These are phyloP conservation scores for Leccinum aurantiacum DNA, from an alignment of 768 basidiomycete species.

Conservation along the genomic window DNA sequence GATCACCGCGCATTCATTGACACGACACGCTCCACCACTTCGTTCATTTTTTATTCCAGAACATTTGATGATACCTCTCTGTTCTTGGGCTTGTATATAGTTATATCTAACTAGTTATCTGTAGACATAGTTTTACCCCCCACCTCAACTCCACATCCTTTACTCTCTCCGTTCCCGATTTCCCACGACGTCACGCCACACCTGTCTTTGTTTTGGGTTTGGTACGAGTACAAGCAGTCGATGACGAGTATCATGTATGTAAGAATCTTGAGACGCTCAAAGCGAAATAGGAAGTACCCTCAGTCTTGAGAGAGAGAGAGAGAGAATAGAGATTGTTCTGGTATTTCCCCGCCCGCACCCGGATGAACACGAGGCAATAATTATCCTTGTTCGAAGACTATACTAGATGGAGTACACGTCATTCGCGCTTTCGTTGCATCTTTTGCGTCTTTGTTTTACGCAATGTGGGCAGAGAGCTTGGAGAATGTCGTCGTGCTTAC, in stretches of 20 bases:
- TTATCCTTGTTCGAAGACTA: background rate
- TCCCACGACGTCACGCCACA: background rate
- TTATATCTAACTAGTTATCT: slow-evolving; percentile 30
- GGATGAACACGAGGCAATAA: background rate
- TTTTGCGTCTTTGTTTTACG: too few relatives aligned
- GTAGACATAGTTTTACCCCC: slow-evolving; percentile 12
- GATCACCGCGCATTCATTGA: slow-evolving; percentile 5
- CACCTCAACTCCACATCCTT: slow-evolving; percentile 1
- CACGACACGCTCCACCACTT: slow-evolving; percentile 4
- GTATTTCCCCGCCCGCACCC: background rate
- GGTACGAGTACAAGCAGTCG: background rate
- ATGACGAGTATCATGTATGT: background rate
- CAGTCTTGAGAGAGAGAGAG: background rate
- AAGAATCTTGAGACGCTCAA: background rate
- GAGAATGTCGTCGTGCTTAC: too few relatives aligned
- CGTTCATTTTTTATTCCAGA: slow-evolving; percentile 12
- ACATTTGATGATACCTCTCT: slow-evolving; percentile 7
- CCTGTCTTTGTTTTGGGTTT: background rate
- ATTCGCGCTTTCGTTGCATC: background rate
- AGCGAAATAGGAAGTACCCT: background rate
- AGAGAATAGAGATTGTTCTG: background rate
- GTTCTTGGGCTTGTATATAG: slow-evolving; percentile 28
- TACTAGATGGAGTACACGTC: background rate
- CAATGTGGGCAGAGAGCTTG: too few relatives aligned
- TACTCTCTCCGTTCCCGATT: background rate